A percentile compares a stretch with the other conserved stretches of the same genome.
phyloP scores from a whole-genome alignment of 192 early-diverging fungal species.

The Umbelopsis sp. region DNA sequence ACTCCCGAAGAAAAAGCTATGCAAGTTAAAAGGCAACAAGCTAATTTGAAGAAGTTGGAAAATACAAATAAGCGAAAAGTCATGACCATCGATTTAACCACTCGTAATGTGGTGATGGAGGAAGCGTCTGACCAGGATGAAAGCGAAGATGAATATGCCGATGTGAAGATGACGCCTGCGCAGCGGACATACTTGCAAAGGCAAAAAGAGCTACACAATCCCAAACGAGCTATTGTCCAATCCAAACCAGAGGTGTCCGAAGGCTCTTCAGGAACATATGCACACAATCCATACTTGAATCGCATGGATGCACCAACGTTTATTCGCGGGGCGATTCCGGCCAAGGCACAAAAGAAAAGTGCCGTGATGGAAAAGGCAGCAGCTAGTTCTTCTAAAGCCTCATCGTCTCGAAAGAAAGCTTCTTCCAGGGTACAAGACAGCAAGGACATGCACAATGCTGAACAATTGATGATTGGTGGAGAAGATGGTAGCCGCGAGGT shows the following conservation, averaged over 20 bases:
- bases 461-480: constrained; percentile 22
- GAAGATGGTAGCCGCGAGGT: constrained; percentile 29
- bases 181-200: not conserved
- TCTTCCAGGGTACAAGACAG: constrained; percentile 12
- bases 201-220: not conserved
- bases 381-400: not conserved
- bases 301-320: constrained; percentile 27
- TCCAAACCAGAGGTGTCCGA: not conserved
- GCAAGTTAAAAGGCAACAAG: constrained; percentile 44
- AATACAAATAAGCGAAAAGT: constrained; percentile 47
- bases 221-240: not conserved
- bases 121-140: constrained; percentile 27
- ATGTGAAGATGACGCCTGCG: not conserved
- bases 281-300: constrained; percentile 40
- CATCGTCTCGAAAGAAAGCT: constrained; percentile 14
- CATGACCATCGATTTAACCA: constrained; percentile 52
- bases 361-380: not conserved
- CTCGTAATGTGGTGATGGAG: constrained; percentile 47
- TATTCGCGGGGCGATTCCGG: constrained; percentile 18
- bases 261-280: constrained; percentile 36
- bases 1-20: constrained; percentile 48
- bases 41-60: constrained; percentile 48
- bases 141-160: constrained; percentile 38
- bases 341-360: constrained; percentile 12
- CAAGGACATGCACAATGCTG: constrained; percentile 15